Percentiles rank a stretch among this genome's conserved stretches.
Evolutionary conservation across 1,284 basidiomycete species (phyloP).

Genomic region (Ceratobasidium sp.): DNA sequence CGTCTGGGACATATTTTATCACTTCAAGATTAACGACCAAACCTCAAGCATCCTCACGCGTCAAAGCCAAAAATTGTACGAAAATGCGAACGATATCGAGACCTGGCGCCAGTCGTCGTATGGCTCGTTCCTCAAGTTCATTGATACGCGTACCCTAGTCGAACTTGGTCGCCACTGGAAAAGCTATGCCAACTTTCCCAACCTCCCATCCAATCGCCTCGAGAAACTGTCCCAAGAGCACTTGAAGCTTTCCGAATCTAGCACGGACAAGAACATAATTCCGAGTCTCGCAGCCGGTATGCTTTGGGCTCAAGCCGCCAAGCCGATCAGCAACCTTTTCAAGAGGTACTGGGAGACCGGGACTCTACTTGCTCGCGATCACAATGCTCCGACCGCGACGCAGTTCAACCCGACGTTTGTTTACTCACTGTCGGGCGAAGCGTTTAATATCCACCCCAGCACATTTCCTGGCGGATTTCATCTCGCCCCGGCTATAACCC

Average conservation of each 20-base stretch:
- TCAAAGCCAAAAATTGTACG: neutral
- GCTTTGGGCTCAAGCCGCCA: neutral
- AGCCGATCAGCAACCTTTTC: neutral
- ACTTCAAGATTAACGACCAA: slow-evolving; percentile 25
- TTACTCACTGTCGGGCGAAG: slow-evolving; percentile 21
- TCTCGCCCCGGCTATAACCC: neutral
- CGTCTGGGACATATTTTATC: slow-evolving; percentile 35
- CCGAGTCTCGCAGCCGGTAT: slow-evolving; percentile 18
- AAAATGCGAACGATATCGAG: neutral
- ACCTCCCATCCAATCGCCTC: neutral
- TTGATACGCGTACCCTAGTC: neutral
- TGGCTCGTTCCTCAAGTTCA: slow-evolving; percentile 7
- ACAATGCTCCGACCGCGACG: slow-evolving; percentile 11
- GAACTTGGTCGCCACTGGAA: slow-evolving; percentile 7
- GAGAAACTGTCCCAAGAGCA: slow-evolving; percentile 3
- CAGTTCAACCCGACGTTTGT: slow-evolving; percentile 30
- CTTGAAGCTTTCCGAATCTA: neutral
- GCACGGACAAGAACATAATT: neutral
- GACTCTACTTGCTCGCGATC: neutral
- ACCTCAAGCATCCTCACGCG: neutral
- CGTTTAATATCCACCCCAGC: slow-evolving; percentile 12
- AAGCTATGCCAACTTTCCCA: slow-evolving; percentile 3
- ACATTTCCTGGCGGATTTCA: slow-evolving; percentile 35
- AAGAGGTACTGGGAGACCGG: slow-evolving; percentile 32
- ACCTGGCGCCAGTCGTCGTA: neutral